These are phyloP conservation scores for Penicillium sp. DNA, from an alignment of 2,329 filamentous ascomycete genomes.

Conservation along the genomic window DNA sequence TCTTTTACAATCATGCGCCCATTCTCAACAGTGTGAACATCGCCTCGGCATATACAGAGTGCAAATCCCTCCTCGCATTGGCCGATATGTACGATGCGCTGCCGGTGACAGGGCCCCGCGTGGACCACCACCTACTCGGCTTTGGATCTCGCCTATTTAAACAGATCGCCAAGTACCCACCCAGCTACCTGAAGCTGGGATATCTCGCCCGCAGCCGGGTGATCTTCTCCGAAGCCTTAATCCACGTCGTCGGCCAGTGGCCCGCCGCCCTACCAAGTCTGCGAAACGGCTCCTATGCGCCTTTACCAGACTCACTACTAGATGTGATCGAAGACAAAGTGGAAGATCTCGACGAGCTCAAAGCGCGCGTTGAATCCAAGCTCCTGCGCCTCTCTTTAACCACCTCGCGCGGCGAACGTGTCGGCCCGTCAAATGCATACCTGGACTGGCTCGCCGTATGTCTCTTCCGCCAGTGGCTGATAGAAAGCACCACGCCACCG, in stretches of 20 bases:
- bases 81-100: constrained; percentile 96
- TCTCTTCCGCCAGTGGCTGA: constrained; percentile 88
- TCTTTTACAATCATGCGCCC: constrained; percentile 92
- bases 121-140: constrained; percentile 90
- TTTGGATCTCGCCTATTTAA: constrained; percentile 92
- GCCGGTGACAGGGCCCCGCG: constrained; percentile 79
- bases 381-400: constrained; percentile 79
- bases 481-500: constrained; percentile 79
- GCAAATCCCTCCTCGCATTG: constrained; percentile 81
- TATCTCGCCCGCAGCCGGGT: constrained; percentile 81
- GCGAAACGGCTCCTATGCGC: constrained; percentile 53
- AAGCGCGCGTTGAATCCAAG: constrained; percentile 74
- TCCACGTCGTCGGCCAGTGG: constrained; percentile 95
- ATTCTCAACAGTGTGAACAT: constrained; percentile 82
- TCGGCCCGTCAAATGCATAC: constrained; percentile 75
- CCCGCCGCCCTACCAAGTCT: constrained; percentile 76
- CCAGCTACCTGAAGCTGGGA: constrained; percentile 85
- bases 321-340: constrained; percentile 95
- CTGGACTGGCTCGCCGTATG: constrained; percentile 87
- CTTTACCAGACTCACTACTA: constrained; percentile 71
- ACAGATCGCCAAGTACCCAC: constrained; percentile 94
- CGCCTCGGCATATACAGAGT: constrained; percentile 88
- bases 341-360: constrained; percentile 81
- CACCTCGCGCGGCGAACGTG: constrained; percentile 76
- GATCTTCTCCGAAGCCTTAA: constrained; percentile 82